phyloP scores from a whole-genome alignment of 805 yeast species.

The Jamesozyma hellenica region DNA sequence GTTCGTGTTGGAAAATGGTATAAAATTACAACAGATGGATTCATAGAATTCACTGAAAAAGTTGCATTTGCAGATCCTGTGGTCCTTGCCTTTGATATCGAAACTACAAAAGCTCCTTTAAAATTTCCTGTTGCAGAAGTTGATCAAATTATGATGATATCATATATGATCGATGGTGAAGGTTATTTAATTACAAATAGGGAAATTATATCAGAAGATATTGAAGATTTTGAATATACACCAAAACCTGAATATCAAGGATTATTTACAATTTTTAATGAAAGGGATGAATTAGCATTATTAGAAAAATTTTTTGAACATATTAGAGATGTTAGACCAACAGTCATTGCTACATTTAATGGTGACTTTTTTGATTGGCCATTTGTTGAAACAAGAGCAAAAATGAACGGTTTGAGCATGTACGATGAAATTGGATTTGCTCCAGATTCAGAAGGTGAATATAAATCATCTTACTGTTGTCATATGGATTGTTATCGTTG shows the following conservation, averaged over 20 bases:
- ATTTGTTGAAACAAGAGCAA: slow-evolving; percentile 81
- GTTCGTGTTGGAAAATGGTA: slow-evolving; percentile 96
- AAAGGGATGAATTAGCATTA: slow-evolving; percentile 68
- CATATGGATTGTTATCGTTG: slow-evolving; percentile 97
- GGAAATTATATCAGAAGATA: slow-evolving; percentile 88
- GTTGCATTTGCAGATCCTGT: slow-evolving; percentile 97
- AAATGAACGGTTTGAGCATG: slow-evolving; percentile 78
- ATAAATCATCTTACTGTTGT: slow-evolving; percentile 81
- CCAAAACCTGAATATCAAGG: slow-evolving; percentile 97
- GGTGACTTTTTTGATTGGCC: slow-evolving; percentile 99
- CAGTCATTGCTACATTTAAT: slow-evolving; percentile 95
- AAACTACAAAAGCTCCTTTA: slow-evolving; percentile 91
- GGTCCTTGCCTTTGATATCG: slow-evolving; percentile 92
- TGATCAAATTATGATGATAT: slow-evolving; percentile 97
- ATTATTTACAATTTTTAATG: slow-evolving; percentile 79
- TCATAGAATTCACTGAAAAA: slow-evolving; percentile 48
- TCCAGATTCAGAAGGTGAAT: slow-evolving; percentile 80
- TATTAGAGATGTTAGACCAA: slow-evolving; percentile 76
- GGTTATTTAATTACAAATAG: slow-evolving; percentile 91
- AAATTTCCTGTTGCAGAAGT: slow-evolving; percentile 88
- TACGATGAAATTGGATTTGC: slow-evolving; percentile 90
- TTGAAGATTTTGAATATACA: slow-evolving; percentile 93
- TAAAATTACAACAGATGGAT: slow-evolving; percentile 54
- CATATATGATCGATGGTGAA: slow-evolving; percentile 97
- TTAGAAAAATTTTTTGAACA: slow-evolving; percentile 79